phyloP scores from a whole-genome alignment of 768 basidiomycete species.

The Naganishia friedmannii region DNA sequence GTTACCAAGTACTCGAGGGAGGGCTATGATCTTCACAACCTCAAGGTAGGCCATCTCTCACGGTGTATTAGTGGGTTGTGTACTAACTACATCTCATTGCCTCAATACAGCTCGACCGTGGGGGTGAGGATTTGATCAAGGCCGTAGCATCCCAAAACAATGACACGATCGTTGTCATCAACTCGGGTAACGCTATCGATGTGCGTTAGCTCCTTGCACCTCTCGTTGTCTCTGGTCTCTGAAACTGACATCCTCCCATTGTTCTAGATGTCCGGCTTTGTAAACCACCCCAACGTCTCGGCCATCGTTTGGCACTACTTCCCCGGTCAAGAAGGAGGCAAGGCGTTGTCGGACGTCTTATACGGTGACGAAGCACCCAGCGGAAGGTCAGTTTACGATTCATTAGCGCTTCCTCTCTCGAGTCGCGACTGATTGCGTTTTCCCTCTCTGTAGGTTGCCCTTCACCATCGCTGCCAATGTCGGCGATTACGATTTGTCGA shows the following conservation, averaged over 20 bases:
- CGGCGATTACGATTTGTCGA: conserved; percentile 60
- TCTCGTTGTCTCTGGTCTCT: neutral
- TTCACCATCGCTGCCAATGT: conserved; percentile 66
- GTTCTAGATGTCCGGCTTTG: conserved; percentile 19
- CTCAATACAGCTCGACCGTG: conserved; percentile 57
- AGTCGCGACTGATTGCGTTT: too few relatives aligned
- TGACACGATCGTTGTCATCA: conserved; percentile 62
- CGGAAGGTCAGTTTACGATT: too few relatives aligned
- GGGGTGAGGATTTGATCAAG: conserved; percentile 63
- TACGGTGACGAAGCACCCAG: conserved; percentile 66
- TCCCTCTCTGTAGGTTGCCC: conserved; percentile 57
- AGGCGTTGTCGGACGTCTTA: conserved; percentile 64
- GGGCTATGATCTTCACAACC: conserved; percentile 68
- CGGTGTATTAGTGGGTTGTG: neutral
- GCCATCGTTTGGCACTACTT: conserved; percentile 50
- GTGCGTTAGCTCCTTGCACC: neutral
- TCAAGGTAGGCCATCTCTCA: conserved; percentile 37
- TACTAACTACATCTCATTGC: too few relatives aligned
- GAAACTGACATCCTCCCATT: neutral
- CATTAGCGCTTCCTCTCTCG: too few relatives aligned
- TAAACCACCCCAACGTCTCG: conserved; percentile 19
- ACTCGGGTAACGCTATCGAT: conserved; percentile 60
- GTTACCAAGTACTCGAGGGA: conserved; percentile 76
- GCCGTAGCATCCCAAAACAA: conserved; percentile 57
- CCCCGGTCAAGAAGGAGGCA: conserved; percentile 64